Conservation (phyloP, 345 rosid genomes). For the Gossypium mustelinum region DNA sequence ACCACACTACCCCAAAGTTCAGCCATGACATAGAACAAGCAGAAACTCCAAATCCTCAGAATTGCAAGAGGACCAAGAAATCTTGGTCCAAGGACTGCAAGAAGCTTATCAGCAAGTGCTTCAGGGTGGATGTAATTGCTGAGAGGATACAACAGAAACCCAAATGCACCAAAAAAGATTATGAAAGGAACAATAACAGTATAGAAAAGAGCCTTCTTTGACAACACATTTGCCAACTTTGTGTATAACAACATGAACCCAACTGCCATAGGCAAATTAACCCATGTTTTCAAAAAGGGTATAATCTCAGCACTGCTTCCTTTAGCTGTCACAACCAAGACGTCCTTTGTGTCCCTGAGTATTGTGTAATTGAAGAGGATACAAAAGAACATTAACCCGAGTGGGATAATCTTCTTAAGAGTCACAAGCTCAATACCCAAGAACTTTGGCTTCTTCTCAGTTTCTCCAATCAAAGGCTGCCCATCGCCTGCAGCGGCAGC, state of each 20-base stretch:
- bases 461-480: constrained; percentile 41
- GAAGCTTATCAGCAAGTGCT: constrained; percentile 80
- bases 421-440: constrained; percentile 67
- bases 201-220: constrained; percentile 85
- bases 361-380: constrained; percentile 91
- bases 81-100: constrained; percentile 70
- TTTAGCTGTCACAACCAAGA: constrained; percentile 89
- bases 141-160: constrained; percentile 87
- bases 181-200: constrained; percentile 84
- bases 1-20: constrained; percentile 99
- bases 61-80: constrained; percentile 97
- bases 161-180: constrained; percentile 91
- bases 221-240: constrained; percentile 65
- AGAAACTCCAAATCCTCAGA: constrained; percentile 93
- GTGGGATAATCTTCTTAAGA: constrained; percentile 78
- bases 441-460: constrained; percentile 49
- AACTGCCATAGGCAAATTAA: constrained; percentile 95
- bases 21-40: constrained; percentile 99
- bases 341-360: constrained; percentile 97
- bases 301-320: constrained; percentile 97
- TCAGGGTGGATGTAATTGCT: constrained; percentile 79
- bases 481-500: constrained; percentile 71
- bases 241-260: constrained; percentile 93
- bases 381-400: constrained; percentile 95
- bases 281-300: constrained; percentile 97